These are phyloP conservation scores for Podospora didyma DNA, from an alignment of 495 filamentous ascomycete species.

Conservation along the genomic window DNA sequence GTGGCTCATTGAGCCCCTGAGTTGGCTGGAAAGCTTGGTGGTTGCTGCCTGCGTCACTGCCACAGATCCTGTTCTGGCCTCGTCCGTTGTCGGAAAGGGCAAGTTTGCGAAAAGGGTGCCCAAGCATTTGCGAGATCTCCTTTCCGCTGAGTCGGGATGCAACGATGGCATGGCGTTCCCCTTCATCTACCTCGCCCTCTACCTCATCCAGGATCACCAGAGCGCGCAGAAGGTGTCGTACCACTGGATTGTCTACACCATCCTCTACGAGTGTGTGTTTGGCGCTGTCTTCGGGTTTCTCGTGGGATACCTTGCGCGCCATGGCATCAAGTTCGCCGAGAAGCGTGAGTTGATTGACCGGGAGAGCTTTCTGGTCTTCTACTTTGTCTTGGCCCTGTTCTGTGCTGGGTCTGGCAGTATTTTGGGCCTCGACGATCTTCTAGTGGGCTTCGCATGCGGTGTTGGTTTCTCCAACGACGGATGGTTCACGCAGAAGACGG, in stretches of 20 bases:
- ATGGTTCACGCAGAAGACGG: slow-evolving; percentile 98
- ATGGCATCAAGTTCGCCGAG: slow-evolving; percentile 88
- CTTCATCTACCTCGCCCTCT: slow-evolving; percentile 90
- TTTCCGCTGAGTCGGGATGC: slow-evolving; percentile 97
- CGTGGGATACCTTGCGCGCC: slow-evolving; percentile 83
- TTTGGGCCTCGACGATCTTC: slow-evolving; percentile 90
- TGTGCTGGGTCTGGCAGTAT: slow-evolving; percentile 92
- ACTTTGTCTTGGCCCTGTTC: slow-evolving; percentile 95
- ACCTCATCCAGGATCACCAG: slow-evolving; percentile 76
- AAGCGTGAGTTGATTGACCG: slow-evolving; percentile 83
- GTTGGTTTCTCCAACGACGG: slow-evolving; percentile 99
- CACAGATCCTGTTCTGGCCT: slow-evolving; percentile 95
- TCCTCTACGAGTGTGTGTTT: slow-evolving; percentile 95
- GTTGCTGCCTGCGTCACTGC: slow-evolving; percentile 93
- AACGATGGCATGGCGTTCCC: slow-evolving; percentile 99
- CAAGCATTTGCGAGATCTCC: slow-evolving; percentile 90
- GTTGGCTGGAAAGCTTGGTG: slow-evolving; percentile 83
- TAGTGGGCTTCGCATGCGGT: slow-evolving; percentile 91
- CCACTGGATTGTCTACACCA: slow-evolving; percentile 86
- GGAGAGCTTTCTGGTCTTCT: slow-evolving; percentile 97
- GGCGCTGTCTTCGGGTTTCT: slow-evolving; percentile 85
- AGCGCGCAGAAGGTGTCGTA: slow-evolving; percentile 64
- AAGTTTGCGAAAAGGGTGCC: slow-evolving; percentile 97
- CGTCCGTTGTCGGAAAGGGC: slow-evolving; percentile 96
- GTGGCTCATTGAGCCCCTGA: slow-evolving; percentile 82